Base-by-base conservation (phyloP, 805 yeast species). In the Yarrowia sp. region DNA sequence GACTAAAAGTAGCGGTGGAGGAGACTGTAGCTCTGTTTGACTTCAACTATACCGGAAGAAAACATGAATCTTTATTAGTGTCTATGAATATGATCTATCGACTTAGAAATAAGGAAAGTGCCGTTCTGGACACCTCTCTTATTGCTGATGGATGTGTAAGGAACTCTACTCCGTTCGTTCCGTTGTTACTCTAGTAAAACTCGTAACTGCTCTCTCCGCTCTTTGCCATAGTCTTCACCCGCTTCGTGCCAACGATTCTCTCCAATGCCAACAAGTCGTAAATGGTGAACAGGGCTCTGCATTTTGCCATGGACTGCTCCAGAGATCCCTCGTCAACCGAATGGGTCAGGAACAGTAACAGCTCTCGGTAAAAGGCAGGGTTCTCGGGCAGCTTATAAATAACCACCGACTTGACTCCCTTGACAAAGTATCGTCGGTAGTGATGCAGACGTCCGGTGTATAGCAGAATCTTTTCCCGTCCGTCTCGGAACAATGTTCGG, bases 401-500 rank as follows among this genome's bases (percentile, higher is more conserved):
- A 7, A 93, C 74, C 17, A 95, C 81, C 65, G 86, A 88, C 72
- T 89, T 87, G 22, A 90, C 96, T 28, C 98, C 98, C 66, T 82
- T 84, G 61, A 95, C 80, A 66, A 89, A 92, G 74, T 83, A 92
- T 62, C 98, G 82, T 68, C 97, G 84, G 78, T 86, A 95, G 73
- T 90, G 95, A 75, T 95, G 98, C 73, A 93, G 79, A 81, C 99
- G 87, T 71, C 93, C 98, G 0, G 98, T 90, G 76, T 93, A 93
- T n/a, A 95, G 76, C 78, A 95, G 74, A 28, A 93, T 81, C 70
- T 89, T 87, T 32, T 79, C 77, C 65, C 86, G 81, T 2, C 85
- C 84, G 44, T 83, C 81, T 33, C 82, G 83, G 72, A 95, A 95
- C 40, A 81, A 77, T 8, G 90, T 82, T 68, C 98, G 81, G 19